phyloP scores from a whole-genome alignment of 2,329 filamentous ascomycete genomes.

The Penicillium sp. region DNA sequence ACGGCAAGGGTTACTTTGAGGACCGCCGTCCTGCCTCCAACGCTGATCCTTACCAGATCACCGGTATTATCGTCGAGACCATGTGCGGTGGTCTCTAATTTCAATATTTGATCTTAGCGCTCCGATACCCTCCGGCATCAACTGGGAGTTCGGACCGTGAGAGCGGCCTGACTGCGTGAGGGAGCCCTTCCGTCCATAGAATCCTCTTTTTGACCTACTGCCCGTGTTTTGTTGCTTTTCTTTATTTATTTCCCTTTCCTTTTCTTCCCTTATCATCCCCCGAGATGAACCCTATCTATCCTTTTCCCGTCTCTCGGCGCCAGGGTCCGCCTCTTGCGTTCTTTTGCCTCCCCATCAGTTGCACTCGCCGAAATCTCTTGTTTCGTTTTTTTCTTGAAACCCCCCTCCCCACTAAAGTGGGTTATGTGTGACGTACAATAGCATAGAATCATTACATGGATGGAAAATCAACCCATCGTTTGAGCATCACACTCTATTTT shows the following conservation, averaged over 20 bases:
- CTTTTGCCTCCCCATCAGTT: conserved; percentile 31
- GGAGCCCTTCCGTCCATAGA: conserved; percentile 36
- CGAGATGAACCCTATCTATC: conserved; percentile 24
- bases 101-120: conserved; percentile 43
- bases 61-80: conserved; percentile 80
- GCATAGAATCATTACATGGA: conserved; percentile 38
- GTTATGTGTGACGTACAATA: conserved; percentile 39
- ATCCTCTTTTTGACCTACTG: conserved; percentile 26
- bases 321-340: conserved; percentile 35
- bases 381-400: conserved; percentile 27
- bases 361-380: conserved; percentile 32
- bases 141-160: conserved; percentile 44
- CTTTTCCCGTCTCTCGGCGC: conserved; percentile 30
- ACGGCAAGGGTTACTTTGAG: conserved; percentile 96
- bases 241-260: conserved; percentile 25
- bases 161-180: conserved; percentile 44
- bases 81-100: conserved; percentile 53
- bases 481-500: conserved; percentile 14
- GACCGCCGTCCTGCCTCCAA: conserved; percentile 83
- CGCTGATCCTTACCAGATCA: conserved; percentile 84
- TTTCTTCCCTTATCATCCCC: conserved; percentile 7
- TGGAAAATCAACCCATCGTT: conserved; percentile 36
- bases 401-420: conserved; percentile 24
- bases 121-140: conserved; percentile 50
- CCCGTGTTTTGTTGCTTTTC: conserved; percentile 26